Percentiles rank a stretch among this genome's conserved stretches.
phyloP scores from a whole-genome alignment of 116 monocot genomes.

The Trichopus zeylanicus region DNA sequence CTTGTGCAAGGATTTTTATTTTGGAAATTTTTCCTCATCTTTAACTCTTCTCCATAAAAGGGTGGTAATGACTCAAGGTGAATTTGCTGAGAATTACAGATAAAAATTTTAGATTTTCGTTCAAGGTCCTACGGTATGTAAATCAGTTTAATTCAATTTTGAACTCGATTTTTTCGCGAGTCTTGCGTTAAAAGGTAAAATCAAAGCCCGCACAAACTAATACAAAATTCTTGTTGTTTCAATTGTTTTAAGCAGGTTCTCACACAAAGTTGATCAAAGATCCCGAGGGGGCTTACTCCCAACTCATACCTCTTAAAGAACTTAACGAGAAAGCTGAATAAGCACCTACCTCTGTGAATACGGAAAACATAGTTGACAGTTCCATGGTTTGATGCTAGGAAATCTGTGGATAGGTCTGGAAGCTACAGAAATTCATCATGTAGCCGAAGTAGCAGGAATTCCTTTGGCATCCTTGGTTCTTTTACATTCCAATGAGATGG shows the following conservation, averaged over 20 bases:
- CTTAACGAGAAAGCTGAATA: slow-evolving; percentile 16
- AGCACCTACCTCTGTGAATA: background rate
- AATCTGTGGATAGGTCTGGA: background rate
- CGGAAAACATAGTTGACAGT: background rate
- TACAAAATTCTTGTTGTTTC: background rate
- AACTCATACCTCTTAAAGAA: slow-evolving; percentile 48
- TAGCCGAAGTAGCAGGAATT: slow-evolving; percentile 5
- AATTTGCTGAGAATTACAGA: too few species aligned
- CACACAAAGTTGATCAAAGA: slow-evolving; percentile 11
- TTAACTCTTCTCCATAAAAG: too few species aligned
- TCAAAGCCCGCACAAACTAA: too few species aligned
- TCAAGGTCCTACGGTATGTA: too few species aligned
- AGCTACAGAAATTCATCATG: slow-evolving; percentile 6
- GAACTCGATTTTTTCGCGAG: too few species aligned
- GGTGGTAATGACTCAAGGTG: too few species aligned
- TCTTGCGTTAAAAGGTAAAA: too few species aligned
- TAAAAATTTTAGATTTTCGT: too few species aligned
- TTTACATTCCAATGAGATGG: background rate
- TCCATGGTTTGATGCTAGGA: background rate
- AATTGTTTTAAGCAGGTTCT: slow-evolving; percentile 4
- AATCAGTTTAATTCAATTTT: too few species aligned
- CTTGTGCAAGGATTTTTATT: too few species aligned
- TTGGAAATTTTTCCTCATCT: too few species aligned
- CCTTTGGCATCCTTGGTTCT: background rate
- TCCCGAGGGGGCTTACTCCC: slow-evolving; percentile 30